phyloP scores from a whole-genome alignment of 306 rosid genomes.

The Comarum palustre region DNA sequence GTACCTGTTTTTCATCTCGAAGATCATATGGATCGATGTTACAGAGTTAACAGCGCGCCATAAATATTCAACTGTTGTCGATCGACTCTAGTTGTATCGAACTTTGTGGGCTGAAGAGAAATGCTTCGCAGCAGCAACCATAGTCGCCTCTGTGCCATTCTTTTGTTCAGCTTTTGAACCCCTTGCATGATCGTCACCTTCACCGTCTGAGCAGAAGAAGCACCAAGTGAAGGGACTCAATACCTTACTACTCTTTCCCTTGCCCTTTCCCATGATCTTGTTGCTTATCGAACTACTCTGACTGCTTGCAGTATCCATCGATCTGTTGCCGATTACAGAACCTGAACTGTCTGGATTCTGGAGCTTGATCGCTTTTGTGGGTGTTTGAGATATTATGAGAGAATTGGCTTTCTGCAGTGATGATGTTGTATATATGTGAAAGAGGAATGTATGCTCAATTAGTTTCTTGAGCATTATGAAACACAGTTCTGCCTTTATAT shows the following conservation, averaged over 20 bases:
- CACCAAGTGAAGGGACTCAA: slow-evolving; percentile 6
- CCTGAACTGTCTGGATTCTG: not conserved
- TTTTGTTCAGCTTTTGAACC: slow-evolving; percentile 14
- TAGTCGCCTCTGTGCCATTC: slow-evolving; percentile 35
- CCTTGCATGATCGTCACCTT: slow-evolving; percentile 17
- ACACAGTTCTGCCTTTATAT: not conserved
- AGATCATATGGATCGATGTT: not conserved
- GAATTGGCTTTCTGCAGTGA: not conserved
- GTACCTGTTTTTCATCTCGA: not conserved
- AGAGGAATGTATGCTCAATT: not conserved
- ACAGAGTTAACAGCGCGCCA: not conserved
- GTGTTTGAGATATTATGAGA: not conserved
- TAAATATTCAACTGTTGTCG: not conserved
- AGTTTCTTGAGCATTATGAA: slow-evolving; percentile 10
- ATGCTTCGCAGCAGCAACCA: slow-evolving; percentile 46
- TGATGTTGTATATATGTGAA: not conserved
- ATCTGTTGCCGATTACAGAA: not conserved
- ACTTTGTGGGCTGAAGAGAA: slow-evolving; percentile 49
- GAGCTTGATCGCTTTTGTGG: not conserved
- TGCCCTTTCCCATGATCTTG: slow-evolving; percentile 21
- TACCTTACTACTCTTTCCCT: not conserved
- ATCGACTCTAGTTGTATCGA: slow-evolving; percentile 7
- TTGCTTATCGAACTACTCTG: not conserved
- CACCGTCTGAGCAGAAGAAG: not conserved
- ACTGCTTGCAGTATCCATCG: not conserved